Base-by-base conservation (phyloP, 2,329 filamentous ascomycete genomes). In the Gaeumannomyces tritici region DNA sequence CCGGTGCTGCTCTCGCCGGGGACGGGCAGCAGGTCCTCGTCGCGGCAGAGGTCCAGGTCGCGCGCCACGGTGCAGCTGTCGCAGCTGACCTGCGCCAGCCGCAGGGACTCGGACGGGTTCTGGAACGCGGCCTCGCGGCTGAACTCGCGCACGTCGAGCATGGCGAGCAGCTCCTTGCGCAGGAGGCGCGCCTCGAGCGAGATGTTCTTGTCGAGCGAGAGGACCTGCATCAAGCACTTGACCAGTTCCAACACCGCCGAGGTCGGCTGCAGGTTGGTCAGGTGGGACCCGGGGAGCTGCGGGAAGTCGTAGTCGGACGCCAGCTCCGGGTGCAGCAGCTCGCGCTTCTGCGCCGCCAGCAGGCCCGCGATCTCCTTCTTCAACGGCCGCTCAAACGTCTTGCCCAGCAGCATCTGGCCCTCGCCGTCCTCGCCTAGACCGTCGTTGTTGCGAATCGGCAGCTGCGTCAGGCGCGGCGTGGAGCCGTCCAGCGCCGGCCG, bases 131-230 rank as follows among this genome's bases (percentile, higher is more conserved):
- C 93, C 62, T 93, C 91, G 61, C 88, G 83, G 73, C 88, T 90
- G 78, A 99, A 99, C 74, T 99, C 95, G 68, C 92, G 89, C 61
- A 99, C 87, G 63, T 99, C 95, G 73, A 99, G 97, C 61, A 98
- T 82, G 12, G 88, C 83, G 0, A 99, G 84, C 0, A 99, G 80
- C 64, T 98, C 93, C 69, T 96, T 96, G 61, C 96, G 87, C 0
- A 99, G 81, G 1, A 96, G 80, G 7, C 95, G 87, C 3, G 91
- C 92, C 75, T 98, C 93, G 59, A 96, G 85, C 0, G 87, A 89
- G 69, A 96, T 95, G 68, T 91, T 91, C 74, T 93, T 95, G 76
- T 96, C 95, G 0, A 99, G 83, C 42, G 86, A 90, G 6, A 99
- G 80, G 12, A 99, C 89, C 72, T 98, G 93, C 86, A 96, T 96